phyloP scores from a whole-genome alignment of 768 basidiomycete genomes.

The Mycena maculata region DNA sequence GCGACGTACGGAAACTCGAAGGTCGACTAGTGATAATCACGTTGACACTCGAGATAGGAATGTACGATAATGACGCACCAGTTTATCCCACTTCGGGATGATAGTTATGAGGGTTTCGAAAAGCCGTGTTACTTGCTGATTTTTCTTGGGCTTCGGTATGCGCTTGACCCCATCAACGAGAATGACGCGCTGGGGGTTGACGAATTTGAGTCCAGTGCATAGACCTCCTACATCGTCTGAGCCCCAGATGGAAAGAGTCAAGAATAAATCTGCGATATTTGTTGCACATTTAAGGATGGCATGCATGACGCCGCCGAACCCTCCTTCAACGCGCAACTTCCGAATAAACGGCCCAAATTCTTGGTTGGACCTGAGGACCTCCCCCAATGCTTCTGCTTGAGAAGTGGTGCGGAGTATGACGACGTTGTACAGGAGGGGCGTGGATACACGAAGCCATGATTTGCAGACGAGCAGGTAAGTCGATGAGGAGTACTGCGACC shows the following conservation, averaged over 20 bases:
- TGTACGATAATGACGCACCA: not conserved
- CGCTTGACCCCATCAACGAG: not conserved
- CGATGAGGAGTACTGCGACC: slow-evolving; percentile 12
- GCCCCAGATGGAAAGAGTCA: not conserved
- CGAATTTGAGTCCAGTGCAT: not conserved
- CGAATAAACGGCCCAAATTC: slow-evolving; percentile 10
- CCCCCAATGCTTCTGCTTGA: not conserved
- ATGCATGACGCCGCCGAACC: not conserved
- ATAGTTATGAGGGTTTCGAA: too few relatives aligned
- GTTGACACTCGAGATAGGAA: too few relatives aligned
- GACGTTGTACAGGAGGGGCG: slow-evolving; percentile 20
- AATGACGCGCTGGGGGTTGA: not conserved
- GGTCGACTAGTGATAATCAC: not conserved
- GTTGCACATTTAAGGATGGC: not conserved
- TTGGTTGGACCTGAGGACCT: not conserved
- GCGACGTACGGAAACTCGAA: slow-evolving; percentile 2
- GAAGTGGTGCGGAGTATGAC: slow-evolving; percentile 16
- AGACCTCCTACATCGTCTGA: not conserved
- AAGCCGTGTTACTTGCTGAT: too few relatives aligned
- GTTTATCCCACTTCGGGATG: slow-evolving; percentile 8
- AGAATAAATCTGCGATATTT: not conserved
- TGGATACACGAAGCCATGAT: slow-evolving; percentile 24
- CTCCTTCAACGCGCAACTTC: not conserved
- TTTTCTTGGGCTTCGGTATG: too few relatives aligned
- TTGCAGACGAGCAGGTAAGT: slow-evolving; percentile 23